Evolutionary conservation across 495 filamentous ascomycete species (phyloP).

Genomic region (Penicillium nucicola): DNA sequence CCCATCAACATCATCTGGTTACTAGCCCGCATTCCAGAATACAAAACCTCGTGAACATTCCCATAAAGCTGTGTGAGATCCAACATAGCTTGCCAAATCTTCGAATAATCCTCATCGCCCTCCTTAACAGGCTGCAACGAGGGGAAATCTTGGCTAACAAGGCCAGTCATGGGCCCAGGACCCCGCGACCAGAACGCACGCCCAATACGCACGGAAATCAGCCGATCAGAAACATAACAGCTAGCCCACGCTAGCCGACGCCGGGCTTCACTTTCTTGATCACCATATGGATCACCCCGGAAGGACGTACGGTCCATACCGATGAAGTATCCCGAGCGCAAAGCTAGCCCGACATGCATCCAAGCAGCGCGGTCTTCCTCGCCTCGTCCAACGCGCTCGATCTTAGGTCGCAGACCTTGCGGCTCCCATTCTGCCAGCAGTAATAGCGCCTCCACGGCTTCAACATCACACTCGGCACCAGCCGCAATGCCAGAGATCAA

Average conservation of each 20-base stretch:
- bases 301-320: conserved; percentile 58
- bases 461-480: conserved; percentile 57
- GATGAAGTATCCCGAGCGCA: conserved; percentile 63
- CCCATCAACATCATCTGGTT: conserved; percentile 64
- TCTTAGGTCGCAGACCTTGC: conserved; percentile 49
- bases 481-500: conserved; percentile 58
- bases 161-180: conserved; percentile 58
- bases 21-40: conserved; percentile 61
- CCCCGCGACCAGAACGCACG: conserved; percentile 65
- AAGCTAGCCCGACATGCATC: conserved; percentile 65
- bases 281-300: conserved; percentile 42
- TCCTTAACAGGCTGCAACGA: conserved; percentile 50
- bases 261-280: conserved; percentile 51
- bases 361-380: conserved; percentile 66
- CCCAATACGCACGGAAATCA: conserved; percentile 61
- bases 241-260: conserved; percentile 60
- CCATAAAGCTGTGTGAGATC: conserved; percentile 65
- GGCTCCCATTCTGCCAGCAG: conserved; percentile 65
- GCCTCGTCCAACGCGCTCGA: conserved; percentile 56
- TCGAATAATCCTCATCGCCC: conserved; percentile 58
- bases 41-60: conserved; percentile 65
- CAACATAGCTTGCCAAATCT: conserved; percentile 60
- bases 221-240: conserved; percentile 63
- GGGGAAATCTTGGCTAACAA: conserved; percentile 60
- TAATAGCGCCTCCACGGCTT: conserved; percentile 62